Conservation (phyloP, 176 grass and related monocot species). For the Poa annua region DNA sequence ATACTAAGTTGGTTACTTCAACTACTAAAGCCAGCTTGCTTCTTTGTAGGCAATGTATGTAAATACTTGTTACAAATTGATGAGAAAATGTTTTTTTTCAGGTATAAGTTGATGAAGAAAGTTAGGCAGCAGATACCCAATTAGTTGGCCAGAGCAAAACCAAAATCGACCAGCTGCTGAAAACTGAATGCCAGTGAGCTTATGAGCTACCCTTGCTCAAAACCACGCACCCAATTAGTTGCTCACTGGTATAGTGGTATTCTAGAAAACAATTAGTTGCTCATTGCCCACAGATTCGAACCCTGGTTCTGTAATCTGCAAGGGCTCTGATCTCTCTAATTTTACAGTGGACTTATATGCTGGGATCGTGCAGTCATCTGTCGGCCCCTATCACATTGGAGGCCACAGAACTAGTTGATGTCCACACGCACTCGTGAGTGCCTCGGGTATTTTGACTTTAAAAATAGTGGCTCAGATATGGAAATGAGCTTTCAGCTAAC, state of each 20-base stretch:
- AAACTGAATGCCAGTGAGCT: too few relatives aligned
- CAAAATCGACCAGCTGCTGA: too few relatives aligned
- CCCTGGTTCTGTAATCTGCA: too few relatives aligned
- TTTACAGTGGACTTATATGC: background rate
- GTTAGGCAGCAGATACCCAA: background rate
- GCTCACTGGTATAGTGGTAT: too few relatives aligned
- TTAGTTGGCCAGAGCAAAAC: too few relatives aligned
- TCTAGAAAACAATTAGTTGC: too few relatives aligned
- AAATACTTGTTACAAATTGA: background rate
- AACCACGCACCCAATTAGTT: too few relatives aligned
- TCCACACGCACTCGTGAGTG: background rate
- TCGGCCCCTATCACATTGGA: background rate
- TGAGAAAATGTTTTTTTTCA: background rate
- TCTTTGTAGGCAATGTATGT: background rate
- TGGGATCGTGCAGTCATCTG: background rate
- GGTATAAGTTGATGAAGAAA: background rate
- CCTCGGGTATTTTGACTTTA: background rate
- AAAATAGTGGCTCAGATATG: background rate
- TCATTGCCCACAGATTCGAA: too few relatives aligned
- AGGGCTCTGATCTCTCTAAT: too few relatives aligned
- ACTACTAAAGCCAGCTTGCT: background rate
- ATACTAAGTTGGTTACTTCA: background rate
- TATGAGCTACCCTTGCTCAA: too few relatives aligned
- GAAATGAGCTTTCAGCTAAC: background rate
- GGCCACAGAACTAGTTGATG: conserved; percentile 12